Evolutionary conservation across 352 stramenopile species (phyloP).

Genomic region (Peronospora tabacina): DNA sequence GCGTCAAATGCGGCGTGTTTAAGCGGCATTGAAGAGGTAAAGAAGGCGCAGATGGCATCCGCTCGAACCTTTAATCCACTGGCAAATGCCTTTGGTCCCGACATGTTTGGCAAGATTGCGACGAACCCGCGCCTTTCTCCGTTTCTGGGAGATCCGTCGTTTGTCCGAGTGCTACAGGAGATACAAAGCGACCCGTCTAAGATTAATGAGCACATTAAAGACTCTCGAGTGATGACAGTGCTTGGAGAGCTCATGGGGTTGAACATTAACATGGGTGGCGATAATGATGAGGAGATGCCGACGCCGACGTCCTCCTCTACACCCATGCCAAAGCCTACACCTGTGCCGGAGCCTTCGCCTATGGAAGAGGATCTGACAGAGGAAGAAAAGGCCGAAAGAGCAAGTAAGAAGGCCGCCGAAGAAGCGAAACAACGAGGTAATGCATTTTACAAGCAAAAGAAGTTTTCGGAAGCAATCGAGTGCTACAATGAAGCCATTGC

Average conservation of each 20-base stretch:
- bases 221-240: slow-evolving; percentile 83
- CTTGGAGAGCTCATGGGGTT: slow-evolving; percentile 81
- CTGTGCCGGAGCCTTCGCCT: slow-evolving; percentile 39
- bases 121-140: slow-evolving; percentile 81
- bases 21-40: slow-evolving; percentile 90
- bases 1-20: slow-evolving; percentile 87
- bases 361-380: slow-evolving; percentile 84
- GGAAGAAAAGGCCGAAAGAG: slow-evolving; percentile 67
- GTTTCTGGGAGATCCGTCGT: slow-evolving; percentile 89
- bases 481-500: slow-evolving; percentile 95
- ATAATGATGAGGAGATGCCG: slow-evolving; percentile 45
- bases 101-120: slow-evolving; percentile 92
- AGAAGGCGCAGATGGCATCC: slow-evolving; percentile 68
- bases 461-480: slow-evolving; percentile 91
- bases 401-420: slow-evolving; percentile 63
- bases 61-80: slow-evolving; percentile 76
- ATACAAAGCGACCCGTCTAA: slow-evolving; percentile 72
- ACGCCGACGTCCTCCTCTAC: slow-evolving; percentile 18
- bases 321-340: slow-evolving; percentile 26
- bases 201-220: slow-evolving; percentile 71
- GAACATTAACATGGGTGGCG: slow-evolving; percentile 58
- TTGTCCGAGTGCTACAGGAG: slow-evolving; percentile 72
- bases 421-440: slow-evolving; percentile 94
- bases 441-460: slow-evolving; percentile 95
- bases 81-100: slow-evolving; percentile 88